Base-by-base conservation (phyloP, 805 yeast species). In the Trichomonascus vanleenenianus region DNA sequence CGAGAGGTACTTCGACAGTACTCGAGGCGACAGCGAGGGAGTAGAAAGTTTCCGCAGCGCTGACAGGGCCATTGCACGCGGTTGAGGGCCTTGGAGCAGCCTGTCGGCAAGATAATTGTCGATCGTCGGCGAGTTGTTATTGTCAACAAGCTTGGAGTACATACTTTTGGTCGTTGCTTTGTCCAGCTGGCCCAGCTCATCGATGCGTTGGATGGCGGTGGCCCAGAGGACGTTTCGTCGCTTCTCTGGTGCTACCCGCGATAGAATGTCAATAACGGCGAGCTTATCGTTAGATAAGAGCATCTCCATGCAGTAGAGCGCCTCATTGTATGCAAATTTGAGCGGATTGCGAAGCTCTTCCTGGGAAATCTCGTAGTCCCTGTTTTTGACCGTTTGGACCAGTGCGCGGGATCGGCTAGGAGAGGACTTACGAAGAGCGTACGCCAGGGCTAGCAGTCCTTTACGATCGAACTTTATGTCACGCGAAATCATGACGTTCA, bases 391-490 rank as follows among this genome's bases (percentile, higher is more conserved):
- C 15, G 47, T n/a, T 12, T 48, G 44, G 20, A 52, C 30, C 36
- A 54, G 38, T 10, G 37, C 30, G 8, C 39, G 18, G 7, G 53
- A 45, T 30, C 44, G 31, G 3, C 40, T 52, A 1, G 46, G 53
- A 12, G 52, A 35, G 3, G 40, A 20, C 14, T 34, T 38, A n/a
- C 41, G 35, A 8, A 51, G 36, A 2, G 40, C 33, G 39, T 57
- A 59, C 3, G 64, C 60, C 32, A 62, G 40, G 8, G 59, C 58
- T 15, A 59, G 45, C 15, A 55, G 47, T 4, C 66, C 66, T 45
- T 62, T 61, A 2, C 56, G 44, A 42, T 61, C 64, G 6, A 62
- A 9, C 2, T 35, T 35, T 2, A 50, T 33, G 6, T 35, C 46
- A 10, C 27, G 30, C 6, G 30, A 30, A 9, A 49, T 55, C 43